Evolutionary conservation across 1,284 basidiomycete genomes (phyloP).

Genomic region (Malassezia globosa): DNA sequence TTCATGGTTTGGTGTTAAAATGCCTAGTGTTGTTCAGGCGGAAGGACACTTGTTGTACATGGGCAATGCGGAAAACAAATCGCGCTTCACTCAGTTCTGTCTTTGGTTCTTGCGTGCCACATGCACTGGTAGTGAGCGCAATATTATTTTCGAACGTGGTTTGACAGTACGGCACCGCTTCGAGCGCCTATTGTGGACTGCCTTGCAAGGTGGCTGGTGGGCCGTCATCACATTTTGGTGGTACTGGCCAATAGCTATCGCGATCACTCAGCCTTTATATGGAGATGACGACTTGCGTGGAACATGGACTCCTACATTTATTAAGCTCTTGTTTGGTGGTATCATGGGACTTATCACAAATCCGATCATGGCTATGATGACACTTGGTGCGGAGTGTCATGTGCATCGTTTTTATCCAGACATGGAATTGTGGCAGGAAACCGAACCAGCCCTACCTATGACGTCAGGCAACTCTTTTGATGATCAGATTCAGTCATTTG

Average conservation of each 20-base stretch:
- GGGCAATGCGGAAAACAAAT: conserved; percentile 22
- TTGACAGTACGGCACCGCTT: conserved; percentile 28
- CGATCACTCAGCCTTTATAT: conserved; percentile 42
- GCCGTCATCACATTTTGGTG: conserved; percentile 36
- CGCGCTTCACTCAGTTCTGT: conserved; percentile 17
- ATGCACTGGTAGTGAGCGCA: conserved; percentile 31
- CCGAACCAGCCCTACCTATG: background rate
- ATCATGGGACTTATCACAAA: conserved; percentile 37
- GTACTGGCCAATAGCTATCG: conserved; percentile 42
- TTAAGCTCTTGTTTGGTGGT: conserved; percentile 45
- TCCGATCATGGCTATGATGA: conserved; percentile 41
- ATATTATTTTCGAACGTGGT: conserved; percentile 26
- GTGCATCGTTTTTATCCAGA: conserved; percentile 34
- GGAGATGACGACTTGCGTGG: conserved; percentile 34
- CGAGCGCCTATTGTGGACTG: conserved; percentile 35
- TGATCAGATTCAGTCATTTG: too few relatives aligned
- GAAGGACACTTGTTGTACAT: conserved; percentile 19
- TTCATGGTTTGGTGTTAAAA: conserved; percentile 23
- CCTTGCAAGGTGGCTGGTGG: conserved; percentile 32
- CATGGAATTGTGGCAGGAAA: conserved; percentile 18
- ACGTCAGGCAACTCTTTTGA: too few relatives aligned
- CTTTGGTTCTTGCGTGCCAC: conserved; percentile 34
- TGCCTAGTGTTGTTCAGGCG: conserved; percentile 21
- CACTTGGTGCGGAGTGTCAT: conserved; percentile 34
- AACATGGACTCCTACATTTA: conserved; percentile 42